Base-by-base conservation (phyloP, 1,284 basidiomycete genomes). In the Stygiomarasmius scandens region DNA sequence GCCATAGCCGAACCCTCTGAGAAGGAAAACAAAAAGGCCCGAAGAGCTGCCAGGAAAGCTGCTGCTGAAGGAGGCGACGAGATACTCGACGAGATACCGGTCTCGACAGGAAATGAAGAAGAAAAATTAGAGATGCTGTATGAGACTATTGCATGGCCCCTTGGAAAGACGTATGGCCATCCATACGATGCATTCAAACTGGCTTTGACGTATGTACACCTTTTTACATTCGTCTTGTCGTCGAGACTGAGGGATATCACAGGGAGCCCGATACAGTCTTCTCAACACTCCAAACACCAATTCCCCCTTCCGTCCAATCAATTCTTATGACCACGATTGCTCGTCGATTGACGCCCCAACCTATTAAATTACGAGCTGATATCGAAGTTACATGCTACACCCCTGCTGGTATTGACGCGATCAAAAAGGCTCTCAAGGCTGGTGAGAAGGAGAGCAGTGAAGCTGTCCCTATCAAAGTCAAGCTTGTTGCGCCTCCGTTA, bases 151-250 rank as follows among this genome's bases (percentile, higher is more conserved):
- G 93, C 86, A 4, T 99, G 96, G 95, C 96, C 96, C 6, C 78
- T 99, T 48, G 93, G 92, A 49, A 86, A 86, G 72, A 93, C 90
- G 72, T 99, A 95, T 67, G 95, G 96, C 0, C 96, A 99, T 72
- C 86, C 95, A 0, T 98, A 98, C 74, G 96, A 99, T 73, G 96
- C 96, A 0, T 99, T 99, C 84, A 99, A 99, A 76, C 82, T 98
- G 38, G 89, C 94, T 22, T 82, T 99, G 61, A 92, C 92, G 94
- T 96, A 67, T 64, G 93, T 83, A 4, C 9, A 14, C 52, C 41
- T 54, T 48, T 29, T 25, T 27, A 57, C 41, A 54, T 41, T 47
- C 19, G 32, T 48, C 55, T 12, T 12, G 12, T 32, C 6, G 49
- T 52, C 53, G 38, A 44, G 54, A 34, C 45, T 59, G 19, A 25